Conservation (phyloP, 345 rosid species). For the Murraya koenigii region DNA sequence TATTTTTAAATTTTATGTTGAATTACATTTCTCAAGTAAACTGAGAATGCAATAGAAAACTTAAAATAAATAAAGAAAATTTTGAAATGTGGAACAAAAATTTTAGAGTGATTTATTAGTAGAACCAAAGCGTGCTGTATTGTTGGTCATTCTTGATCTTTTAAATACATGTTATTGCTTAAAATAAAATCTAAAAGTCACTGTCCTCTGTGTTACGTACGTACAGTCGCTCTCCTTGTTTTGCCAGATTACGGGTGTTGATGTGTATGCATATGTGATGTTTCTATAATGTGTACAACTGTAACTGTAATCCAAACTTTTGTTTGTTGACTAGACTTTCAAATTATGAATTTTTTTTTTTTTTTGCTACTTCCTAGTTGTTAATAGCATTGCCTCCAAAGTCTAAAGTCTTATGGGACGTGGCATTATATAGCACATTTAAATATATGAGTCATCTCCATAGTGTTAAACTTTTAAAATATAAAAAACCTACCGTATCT, state of each 20-base stretch:
- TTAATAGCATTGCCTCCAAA: not conserved
- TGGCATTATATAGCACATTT: not conserved
- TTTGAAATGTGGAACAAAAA: too few relatives aligned
- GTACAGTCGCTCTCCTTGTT: not conserved
- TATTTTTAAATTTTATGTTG: too few relatives aligned
- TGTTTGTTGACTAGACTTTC: not conserved
- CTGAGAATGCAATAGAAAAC: too few relatives aligned
- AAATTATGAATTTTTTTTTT: not conserved
- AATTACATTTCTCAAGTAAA: too few relatives aligned
- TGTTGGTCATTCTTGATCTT: too few relatives aligned
- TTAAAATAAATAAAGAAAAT: too few relatives aligned
- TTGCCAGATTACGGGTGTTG: not conserved
- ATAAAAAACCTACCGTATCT: not conserved
- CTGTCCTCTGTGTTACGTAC: not conserved
- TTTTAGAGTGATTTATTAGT: too few relatives aligned
- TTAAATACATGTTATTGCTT: too few relatives aligned
- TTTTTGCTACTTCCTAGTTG: not conserved
- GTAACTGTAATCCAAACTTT: not conserved
- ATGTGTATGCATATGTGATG: not conserved
- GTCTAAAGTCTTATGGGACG: not conserved
- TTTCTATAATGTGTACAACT: not conserved
- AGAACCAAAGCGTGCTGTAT: too few relatives aligned
- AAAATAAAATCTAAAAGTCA: too few relatives aligned
- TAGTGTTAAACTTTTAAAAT: not conserved
- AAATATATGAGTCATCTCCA: not conserved